phyloP scores from a whole-genome alignment of 768 basidiomycete species.

The Mycena pura region DNA sequence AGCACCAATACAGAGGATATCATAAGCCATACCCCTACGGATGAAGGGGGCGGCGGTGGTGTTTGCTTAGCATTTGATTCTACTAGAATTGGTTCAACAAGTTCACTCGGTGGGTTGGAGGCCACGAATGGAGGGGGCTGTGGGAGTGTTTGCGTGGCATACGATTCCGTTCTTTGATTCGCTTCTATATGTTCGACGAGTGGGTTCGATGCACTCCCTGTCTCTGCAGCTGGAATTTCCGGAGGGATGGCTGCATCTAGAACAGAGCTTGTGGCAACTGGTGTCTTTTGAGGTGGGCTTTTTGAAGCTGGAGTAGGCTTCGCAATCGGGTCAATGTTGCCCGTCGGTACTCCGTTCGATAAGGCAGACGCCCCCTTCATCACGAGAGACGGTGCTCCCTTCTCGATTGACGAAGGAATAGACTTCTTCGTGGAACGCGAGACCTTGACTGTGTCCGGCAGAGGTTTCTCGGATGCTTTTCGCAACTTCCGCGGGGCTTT shows the following conservation, averaged over 20 bases:
- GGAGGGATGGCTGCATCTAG: constrained; percentile 6
- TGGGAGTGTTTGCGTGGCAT: too few relatives aligned
- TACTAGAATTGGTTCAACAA: not conserved
- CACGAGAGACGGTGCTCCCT: constrained; percentile 16
- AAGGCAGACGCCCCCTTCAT: constrained; percentile 18
- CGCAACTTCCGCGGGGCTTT: not conserved
- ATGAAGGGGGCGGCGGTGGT: constrained; percentile 68
- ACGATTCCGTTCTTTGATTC: too few relatives aligned
- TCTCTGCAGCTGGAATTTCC: not conserved
- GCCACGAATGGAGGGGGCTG: too few relatives aligned
- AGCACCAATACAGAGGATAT: constrained; percentile 86
- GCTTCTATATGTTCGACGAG: too few relatives aligned
- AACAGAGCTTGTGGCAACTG: not conserved
- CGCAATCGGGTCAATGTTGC: not conserved
- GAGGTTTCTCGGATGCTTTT: not conserved
- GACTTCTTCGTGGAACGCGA: constrained; percentile 5
- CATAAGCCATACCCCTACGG: constrained; percentile 87
- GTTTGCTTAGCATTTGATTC: constrained; percentile 11
- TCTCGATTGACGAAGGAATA: constrained; percentile 12
- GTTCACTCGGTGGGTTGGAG: constrained; percentile 16
- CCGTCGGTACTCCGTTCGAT: constrained; percentile 4
- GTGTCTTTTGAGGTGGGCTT: constrained; percentile 19
- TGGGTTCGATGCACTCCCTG: not conserved
- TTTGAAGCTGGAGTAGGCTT: constrained; percentile 2
- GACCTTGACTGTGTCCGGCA: not conserved